These are phyloP conservation scores for Mycena rebaudengoi DNA, from an alignment of 768 basidiomycete species.

Conservation along the genomic window DNA sequence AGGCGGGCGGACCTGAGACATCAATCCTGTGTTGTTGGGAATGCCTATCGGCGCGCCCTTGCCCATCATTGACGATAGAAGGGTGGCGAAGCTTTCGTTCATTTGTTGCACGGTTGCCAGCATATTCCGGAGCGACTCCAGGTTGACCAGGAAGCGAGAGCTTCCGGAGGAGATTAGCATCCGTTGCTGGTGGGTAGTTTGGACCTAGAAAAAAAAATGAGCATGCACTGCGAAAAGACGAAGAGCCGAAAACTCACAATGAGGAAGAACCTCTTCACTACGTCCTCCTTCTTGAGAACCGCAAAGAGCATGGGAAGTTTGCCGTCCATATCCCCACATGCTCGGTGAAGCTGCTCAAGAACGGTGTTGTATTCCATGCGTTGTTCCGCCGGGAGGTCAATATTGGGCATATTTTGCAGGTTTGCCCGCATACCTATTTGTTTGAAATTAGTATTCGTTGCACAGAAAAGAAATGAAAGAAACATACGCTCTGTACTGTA, in stretches of 20 bases:
- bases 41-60: constrained; percentile 25
- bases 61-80: constrained; percentile 28
- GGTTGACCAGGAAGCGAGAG: constrained; percentile 50
- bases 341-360: constrained; percentile 58
- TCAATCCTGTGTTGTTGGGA: not conserved
- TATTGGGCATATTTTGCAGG: constrained; percentile 37
- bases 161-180: constrained; percentile 43
- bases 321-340: constrained; percentile 56
- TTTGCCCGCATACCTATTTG: constrained; percentile 48
- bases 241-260: constrained; percentile 55
- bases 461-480: no score
- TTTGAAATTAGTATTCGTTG: no score
- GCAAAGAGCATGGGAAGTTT: constrained; percentile 58
- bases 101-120: constrained; percentile 50
- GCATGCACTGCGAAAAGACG: constrained; percentile 9
- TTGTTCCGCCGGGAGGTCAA: constrained; percentile 61
- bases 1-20: constrained; percentile 4
- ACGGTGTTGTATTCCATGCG: constrained; percentile 58
- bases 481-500: constrained; percentile 42
- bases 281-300: constrained; percentile 56
- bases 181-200: constrained; percentile 56
- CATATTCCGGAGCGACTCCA: constrained; percentile 55
- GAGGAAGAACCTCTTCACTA: constrained; percentile 57
- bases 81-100: constrained; percentile 46
- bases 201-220: constrained; percentile 41